Percentiles rank a stretch among this genome's conserved stretches.
These are phyloP conservation scores for Teunomyces gatunensis DNA, from an alignment of 805 yeast genomes.

Conservation along the genomic window DNA sequence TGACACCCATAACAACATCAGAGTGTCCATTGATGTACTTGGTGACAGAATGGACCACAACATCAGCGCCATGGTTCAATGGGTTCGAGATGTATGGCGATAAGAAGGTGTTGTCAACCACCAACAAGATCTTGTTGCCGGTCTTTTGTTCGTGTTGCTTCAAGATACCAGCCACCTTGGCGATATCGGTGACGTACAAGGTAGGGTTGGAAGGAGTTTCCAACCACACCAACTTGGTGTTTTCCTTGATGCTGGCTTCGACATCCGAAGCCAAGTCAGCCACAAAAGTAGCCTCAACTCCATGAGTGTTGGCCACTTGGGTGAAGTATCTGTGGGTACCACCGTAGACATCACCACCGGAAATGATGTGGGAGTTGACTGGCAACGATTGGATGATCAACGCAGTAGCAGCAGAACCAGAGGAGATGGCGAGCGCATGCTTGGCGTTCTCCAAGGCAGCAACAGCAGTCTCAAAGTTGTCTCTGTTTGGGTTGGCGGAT, in stretches of 20 bases:
- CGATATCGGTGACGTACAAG: constrained; percentile 71
- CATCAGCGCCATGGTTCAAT: constrained; percentile 76
- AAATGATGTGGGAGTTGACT: constrained; percentile 68
- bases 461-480: constrained; percentile 71
- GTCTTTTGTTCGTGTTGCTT: constrained; percentile 41
- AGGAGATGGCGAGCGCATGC: constrained; percentile 71
- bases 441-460: constrained; percentile 78
- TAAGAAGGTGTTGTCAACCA: constrained; percentile 85
- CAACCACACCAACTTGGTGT: constrained; percentile 79
- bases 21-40: constrained; percentile 92
- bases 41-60: constrained; percentile 86
- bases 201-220: constrained; percentile 92
- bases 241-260: constrained; percentile 50
- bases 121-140: constrained; percentile 56
- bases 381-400: constrained; percentile 71
- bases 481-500: constrained; percentile 84
- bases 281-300: constrained; percentile 67
- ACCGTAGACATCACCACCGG: constrained; percentile 86
- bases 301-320: constrained; percentile 77
- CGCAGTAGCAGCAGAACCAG: constrained; percentile 88
- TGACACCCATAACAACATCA: constrained; percentile 84
- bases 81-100: constrained; percentile 89
- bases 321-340: constrained; percentile 91
- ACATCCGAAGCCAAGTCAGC: constrained; percentile 61
- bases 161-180: constrained; percentile 56